phyloP scores from a whole-genome alignment of 495 filamentous ascomycete genomes.

The Thermothielavioides terrestris region DNA sequence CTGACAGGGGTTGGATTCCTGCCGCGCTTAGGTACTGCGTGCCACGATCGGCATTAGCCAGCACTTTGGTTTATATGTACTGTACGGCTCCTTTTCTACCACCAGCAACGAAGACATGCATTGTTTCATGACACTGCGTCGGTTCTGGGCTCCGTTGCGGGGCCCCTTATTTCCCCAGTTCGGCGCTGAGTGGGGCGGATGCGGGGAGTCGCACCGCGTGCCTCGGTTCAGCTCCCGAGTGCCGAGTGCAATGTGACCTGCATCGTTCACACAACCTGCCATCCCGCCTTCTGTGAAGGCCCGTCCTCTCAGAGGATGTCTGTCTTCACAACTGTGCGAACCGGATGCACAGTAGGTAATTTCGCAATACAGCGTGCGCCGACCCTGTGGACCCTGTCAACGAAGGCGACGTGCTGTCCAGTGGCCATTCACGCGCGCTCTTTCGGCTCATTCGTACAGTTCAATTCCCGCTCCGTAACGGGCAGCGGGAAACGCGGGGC shows the following conservation, averaged over 20 bases:
- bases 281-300: no score
- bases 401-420: no score
- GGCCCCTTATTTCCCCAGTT: constrained; percentile 5
- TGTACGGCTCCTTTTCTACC: not conserved
- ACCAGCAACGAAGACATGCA: not conserved
- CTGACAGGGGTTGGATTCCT: not conserved
- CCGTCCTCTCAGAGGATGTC: no score
- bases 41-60: not conserved
- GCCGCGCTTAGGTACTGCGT: not conserved
- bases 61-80: not conserved
- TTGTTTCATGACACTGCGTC: not conserved
- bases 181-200: constrained; percentile 4
- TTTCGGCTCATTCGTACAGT: no score
- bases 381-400: no score
- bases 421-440: not conserved
- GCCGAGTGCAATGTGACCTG: no score
- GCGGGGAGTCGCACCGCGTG: not conserved
- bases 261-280: not conserved
- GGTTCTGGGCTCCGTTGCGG: no score
- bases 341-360: no score
- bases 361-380: not conserved
- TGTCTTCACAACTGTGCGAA: no score
- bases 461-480: no score
- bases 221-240: constrained; percentile 8
- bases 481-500: no score